These are phyloP conservation scores for Rosa chinensis DNA, from an alignment of 306 rosid species.

Conservation along the genomic window DNA sequence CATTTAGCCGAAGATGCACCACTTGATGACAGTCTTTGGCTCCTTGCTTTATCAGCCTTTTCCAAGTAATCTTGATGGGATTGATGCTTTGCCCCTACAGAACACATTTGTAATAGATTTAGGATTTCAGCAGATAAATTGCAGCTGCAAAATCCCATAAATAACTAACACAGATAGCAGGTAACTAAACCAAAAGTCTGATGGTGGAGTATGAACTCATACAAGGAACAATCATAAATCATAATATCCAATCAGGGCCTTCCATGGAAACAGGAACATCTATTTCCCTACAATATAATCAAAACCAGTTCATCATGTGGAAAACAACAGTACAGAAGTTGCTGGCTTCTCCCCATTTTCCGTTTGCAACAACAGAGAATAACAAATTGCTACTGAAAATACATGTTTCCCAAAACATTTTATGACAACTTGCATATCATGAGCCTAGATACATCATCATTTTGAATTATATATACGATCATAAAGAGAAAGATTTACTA, in stretches of 20 bases:
- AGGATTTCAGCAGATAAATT: constrained; percentile 10
- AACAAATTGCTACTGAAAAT: neutral
- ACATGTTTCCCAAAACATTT: neutral
- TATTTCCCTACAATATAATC: neutral
- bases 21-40: constrained; percentile 81
- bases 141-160: neutral
- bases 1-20: constrained; percentile 65
- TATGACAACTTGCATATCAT: neutral
- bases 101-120: constrained; percentile 21
- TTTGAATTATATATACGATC: neutral
- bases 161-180: neutral
- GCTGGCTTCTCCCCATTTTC: neutral
- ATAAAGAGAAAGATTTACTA: neutral
- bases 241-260: neutral
- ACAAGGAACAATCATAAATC: neutral
- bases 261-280: neutral
- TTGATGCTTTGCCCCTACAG: constrained; percentile 70
- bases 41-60: constrained; percentile 90
- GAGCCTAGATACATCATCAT: neutral
- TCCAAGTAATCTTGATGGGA: constrained; percentile 98
- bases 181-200: neutral
- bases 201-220: neutral
- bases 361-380: neutral
- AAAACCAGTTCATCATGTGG: neutral
- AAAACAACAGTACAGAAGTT: neutral